Conservation (phyloP, 805 yeast genomes). For the Danielia reshetovae region DNA sequence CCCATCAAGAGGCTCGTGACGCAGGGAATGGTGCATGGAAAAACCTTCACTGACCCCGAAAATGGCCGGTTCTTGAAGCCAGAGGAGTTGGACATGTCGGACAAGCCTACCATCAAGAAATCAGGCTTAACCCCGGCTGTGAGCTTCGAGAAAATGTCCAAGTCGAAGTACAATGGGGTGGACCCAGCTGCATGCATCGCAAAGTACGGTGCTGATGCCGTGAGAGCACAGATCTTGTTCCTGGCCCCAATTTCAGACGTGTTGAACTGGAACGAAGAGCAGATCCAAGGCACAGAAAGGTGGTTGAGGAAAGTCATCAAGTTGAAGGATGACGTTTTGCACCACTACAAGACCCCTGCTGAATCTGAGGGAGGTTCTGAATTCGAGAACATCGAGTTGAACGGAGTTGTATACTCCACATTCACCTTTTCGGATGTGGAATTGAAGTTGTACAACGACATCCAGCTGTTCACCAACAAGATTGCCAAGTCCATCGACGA, state of each 20-base stretch:
- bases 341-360: constrained; percentile 1
- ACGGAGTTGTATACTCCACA: constrained; percentile 14
- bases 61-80: constrained; percentile 77
- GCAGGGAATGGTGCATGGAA: constrained; percentile 98
- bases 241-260: constrained; percentile 85
- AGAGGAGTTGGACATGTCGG: constrained; percentile 54
- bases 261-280: constrained; percentile 85
- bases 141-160: constrained; percentile 90
- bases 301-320: constrained; percentile 67
- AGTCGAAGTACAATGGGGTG: constrained; percentile 91
- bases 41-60: constrained; percentile 68
- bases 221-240: constrained; percentile 88
- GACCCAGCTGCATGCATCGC: constrained; percentile 77
- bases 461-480: constrained; percentile 43
- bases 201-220: constrained; percentile 87
- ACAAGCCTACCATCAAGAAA: constrained; percentile 43
- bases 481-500: constrained; percentile 59
- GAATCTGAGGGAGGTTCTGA: constrained; percentile 3
- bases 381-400: constrained; percentile 16
- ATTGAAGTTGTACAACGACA: constrained; percentile 52
- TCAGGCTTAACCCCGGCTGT: constrained; percentile 52
- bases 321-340: constrained; percentile 17
- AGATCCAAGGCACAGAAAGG: constrained; percentile 81
- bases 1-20: constrained; percentile 80
- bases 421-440: constrained; percentile 43